Evolutionary conservation across 2,329 filamentous ascomycete species (phyloP), one percentile per base, ranked within the genome.

Genomic region (Chrysoporthe austroafricana): DNA sequence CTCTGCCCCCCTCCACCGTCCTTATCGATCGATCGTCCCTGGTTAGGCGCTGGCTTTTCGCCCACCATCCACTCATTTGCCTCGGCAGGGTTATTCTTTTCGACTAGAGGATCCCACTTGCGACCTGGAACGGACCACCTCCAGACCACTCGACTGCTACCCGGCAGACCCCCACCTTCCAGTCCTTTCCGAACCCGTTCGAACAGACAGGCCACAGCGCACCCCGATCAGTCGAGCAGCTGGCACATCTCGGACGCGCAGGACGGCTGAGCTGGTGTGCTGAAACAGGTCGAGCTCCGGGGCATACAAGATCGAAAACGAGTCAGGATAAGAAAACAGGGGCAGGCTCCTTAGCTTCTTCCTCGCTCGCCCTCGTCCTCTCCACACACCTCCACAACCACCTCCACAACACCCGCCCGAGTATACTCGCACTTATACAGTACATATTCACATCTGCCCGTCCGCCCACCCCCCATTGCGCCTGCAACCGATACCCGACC

Each of bases 11-110:
- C 70, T 67, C 69, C 70, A 63, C 42, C n/a, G 57, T 52, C 52
- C 39, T 46, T 65, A 61, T 42, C 59, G 62, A 64, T 61, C 67
- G 61, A 60, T 67, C 48, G 26, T 46, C 67, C 66, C 63, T 64
- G 62, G 63, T 70, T 74, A 74, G 73, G 72, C 73, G 73, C 73
- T 73, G 73, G 73, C 70, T 71, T 70, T 68, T 73, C 70, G 69
- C 73, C 71, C 66, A 72, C 61, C 70, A 70, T 73, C 73, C 73
- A 75, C 72, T 73, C 71, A 71, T 72, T 72, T 71, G 62, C 64
- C 54, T 65, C 58, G 58, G 42, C 63, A n/a, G 39, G 42, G n/a
- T 21, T 46, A 34, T 48, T 64, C 39, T 66, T 59, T 26, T 46
- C 63, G 16, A 67, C 48, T 42, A 66, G 61, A 66, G 44, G 48